Evolutionary conservation across 768 basidiomycete species (phyloP), one percentile per base, ranked within the genome.

Genomic region (Aureoboletus auriporus): DNA sequence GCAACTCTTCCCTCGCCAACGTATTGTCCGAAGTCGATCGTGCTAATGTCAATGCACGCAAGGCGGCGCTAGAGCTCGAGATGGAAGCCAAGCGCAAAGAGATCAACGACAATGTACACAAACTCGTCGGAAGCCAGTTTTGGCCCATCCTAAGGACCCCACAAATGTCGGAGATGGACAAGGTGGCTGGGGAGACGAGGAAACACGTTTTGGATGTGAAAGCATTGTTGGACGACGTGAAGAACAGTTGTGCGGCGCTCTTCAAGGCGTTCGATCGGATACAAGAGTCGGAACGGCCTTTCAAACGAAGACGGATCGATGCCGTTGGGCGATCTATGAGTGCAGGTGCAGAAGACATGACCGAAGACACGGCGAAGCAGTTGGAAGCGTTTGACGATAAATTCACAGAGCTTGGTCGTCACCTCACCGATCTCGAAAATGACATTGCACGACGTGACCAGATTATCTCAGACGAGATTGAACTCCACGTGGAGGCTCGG

Each of bases 61-160:
- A 64, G 35, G 42, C 47, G 17, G 40, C 39, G 4, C 51, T 65
- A 23, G 66, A 67, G 33, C 40, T 49, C 6, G 53, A 56, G n/a
- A 49, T 54, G 34, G 61, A 61, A 5, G 50, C 16, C 23, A 72
- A 70, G 47, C 66, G 68, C 51, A 60, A 57, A 33, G 65, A 69
- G 27, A 50, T 75, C 29, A 68, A 64, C 30, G 57, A 55, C 3
- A 34, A 46, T 11, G 44, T 71, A 14, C 59, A 55, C 29, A 63
- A 56, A 17, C 64, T 75, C 12, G 44, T 69, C 6, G 66, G 65
- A 23, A 57, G 61, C 39, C 62, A 63, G 14, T 75, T 72, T 49
- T 75, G 75, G 74, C 75, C 74, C 6, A 40, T 66, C 29, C n/a
- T 70, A 4, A 60, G 57, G 17, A 42, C 49, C 6, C 52, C 64